phyloP scores from a whole-genome alignment of 2,329 filamentous ascomycete species.

The Hypoxylon sp. region DNA sequence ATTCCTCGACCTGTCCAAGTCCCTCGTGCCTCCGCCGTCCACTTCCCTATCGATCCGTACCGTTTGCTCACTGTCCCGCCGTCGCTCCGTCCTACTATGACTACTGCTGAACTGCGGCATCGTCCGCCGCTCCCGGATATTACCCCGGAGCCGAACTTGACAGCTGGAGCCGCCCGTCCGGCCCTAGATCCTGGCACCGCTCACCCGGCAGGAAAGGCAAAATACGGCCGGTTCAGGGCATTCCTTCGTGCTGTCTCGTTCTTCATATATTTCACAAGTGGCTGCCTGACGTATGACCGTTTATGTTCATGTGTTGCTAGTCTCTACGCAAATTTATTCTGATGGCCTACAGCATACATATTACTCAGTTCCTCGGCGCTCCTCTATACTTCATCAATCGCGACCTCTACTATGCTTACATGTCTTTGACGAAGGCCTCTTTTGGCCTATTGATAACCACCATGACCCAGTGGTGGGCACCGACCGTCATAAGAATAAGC shows the following conservation, averaged over 20 bases:
- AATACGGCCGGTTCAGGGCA: slow-evolving; percentile 66
- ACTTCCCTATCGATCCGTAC: slow-evolving; percentile 1
- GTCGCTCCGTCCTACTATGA: slow-evolving; percentile 46
- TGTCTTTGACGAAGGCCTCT: slow-evolving; percentile 87
- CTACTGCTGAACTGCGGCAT: slow-evolving; percentile 57
- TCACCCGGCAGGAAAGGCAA: slow-evolving; percentile 70
- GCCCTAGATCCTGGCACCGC: slow-evolving; percentile 44
- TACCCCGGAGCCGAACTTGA: slow-evolving; percentile 53
- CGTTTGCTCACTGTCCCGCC: slow-evolving; percentile 6
- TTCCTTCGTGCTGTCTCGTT: slow-evolving; percentile 67
- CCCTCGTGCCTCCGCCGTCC: slow-evolving; percentile 8
- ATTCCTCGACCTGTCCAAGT: slow-evolving; percentile 2
- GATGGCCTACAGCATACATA: slow-evolving; percentile 67
- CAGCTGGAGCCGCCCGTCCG: slow-evolving; percentile 39
- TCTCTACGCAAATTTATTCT: slow-evolving; percentile 42
- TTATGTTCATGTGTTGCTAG: slow-evolving; percentile 8
- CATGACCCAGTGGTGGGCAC: slow-evolving; percentile 90
- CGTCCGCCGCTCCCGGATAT: slow-evolving; percentile 47
- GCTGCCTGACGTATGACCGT: slow-evolving; percentile 64
- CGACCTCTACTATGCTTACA: slow-evolving; percentile 86
- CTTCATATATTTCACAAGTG: slow-evolving; percentile 65
- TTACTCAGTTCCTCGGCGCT: slow-evolving; percentile 81
- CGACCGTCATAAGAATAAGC: slow-evolving; percentile 84
- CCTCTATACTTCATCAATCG: slow-evolving; percentile 83
- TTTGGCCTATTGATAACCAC: slow-evolving; percentile 85